These are phyloP conservation scores for Gossypium rotundifolium DNA, from an alignment of 345 rosid species.

Conservation along the genomic window DNA sequence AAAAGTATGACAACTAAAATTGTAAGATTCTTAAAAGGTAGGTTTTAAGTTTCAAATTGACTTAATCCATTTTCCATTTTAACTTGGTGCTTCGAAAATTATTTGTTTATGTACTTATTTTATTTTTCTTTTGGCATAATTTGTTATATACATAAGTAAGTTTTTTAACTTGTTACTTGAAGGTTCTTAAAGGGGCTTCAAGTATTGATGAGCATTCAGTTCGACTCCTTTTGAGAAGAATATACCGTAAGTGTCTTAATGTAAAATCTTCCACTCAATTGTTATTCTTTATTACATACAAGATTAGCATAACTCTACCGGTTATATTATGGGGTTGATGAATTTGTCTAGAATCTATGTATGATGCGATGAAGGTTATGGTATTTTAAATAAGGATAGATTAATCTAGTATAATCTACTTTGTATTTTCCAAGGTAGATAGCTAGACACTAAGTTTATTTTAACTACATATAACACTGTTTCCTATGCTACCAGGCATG, in stretches of 20 bases:
- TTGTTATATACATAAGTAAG: no score
- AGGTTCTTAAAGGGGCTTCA: slow-evolving; percentile 66
- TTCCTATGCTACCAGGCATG: no score
- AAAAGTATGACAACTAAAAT: no score
- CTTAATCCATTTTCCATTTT: no score
- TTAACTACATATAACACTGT: background rate
- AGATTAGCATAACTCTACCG: background rate
- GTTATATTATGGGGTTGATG: background rate
- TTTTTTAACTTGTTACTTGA: no score
- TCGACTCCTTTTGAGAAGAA: slow-evolving; percentile 73
- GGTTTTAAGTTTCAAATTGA: no score
- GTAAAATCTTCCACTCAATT: background rate
- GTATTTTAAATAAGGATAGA: background rate
- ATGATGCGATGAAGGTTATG: background rate
- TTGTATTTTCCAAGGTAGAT: background rate
- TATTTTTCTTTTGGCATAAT: no score
- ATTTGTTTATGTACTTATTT: no score
- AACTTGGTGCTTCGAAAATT: no score
- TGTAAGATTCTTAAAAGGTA: no score
- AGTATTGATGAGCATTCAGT: slow-evolving; percentile 83
- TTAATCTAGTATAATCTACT: background rate
- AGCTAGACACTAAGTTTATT: background rate
- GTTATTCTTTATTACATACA: background rate
- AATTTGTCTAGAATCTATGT: slow-evolving; percentile 1
- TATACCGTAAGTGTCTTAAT: slow-evolving; percentile 61